Evolutionary conservation across 2,329 filamentous ascomycete genomes (phyloP), one percentile per base, ranked within the genome.

Genomic region (Diaporthe citrichinensis): DNA sequence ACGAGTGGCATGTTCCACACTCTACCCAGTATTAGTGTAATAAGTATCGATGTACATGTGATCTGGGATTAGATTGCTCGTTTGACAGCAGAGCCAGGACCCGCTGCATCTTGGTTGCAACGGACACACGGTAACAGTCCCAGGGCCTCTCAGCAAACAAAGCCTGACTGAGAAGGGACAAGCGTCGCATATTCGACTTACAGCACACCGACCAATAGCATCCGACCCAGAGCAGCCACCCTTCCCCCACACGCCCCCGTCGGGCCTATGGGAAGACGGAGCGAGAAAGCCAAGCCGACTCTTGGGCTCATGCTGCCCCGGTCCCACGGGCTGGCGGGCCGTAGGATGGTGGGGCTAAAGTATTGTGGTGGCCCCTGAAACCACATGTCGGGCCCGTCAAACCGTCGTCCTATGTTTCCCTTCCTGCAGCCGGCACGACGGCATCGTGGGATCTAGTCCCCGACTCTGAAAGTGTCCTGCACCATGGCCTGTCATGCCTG

Each of bases 281-380:
- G 49, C 44, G 34, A 65, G 65, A 39, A 12, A 39, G 59, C 49
- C 72, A 55, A 67, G 72, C 28, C 23, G 31, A 51, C 57, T 62
- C 41, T 28, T 23, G 25, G 46, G 55, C 20, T 14, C 58, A n/a
- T 36, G 31, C 49, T 34, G 71, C 65, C 46, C 49, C 75, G 75
- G 75, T 69, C 25, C 67, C 34, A 74, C 75, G 75, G 75, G 46
- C 68, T 67, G 58, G 68, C 75, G 73, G 75, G 73, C 75, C 75
- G 75, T 68, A 62, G 67, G 67, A 61, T 74, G 75, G 67, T 76
- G 75, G 75, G 67, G 75, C 72, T 46, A 71, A 49, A 59, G 49
- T 23, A 34, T 58, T 67, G 53, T 74, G 49, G 74, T 67, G 65
- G 74, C 44, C 57, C 72, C 72, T 71, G 74, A 71, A 71, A 71